Evolutionary conservation across 2,329 filamentous ascomycete genomes (phyloP).

Genomic region (Neocatenulostroma microsporum): DNA sequence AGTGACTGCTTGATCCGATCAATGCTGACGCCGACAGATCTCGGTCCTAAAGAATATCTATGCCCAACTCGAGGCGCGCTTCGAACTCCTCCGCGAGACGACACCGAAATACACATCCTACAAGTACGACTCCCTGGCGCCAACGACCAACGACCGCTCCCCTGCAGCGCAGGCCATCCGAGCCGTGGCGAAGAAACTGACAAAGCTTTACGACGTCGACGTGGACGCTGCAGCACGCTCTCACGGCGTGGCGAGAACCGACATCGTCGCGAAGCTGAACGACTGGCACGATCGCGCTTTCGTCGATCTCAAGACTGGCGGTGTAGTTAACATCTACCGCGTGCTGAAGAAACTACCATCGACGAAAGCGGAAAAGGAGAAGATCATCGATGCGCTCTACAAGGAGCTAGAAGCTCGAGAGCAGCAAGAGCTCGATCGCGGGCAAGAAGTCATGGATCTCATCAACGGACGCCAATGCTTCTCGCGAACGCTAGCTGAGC

Average conservation of each 20-base stretch:
- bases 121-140: slow-evolving; percentile 36
- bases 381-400: slow-evolving; percentile 43
- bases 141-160: slow-evolving; percentile 17
- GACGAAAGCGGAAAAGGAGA: slow-evolving; percentile 35
- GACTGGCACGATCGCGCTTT: slow-evolving; percentile 43
- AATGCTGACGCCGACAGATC: too few species aligned
- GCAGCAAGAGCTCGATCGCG: slow-evolving; percentile 45
- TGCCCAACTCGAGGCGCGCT: slow-evolving; percentile 54
- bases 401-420: slow-evolving; percentile 46
- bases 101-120: slow-evolving; percentile 53
- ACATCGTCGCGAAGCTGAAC: slow-evolving; percentile 50
- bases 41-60: slow-evolving; percentile 50
- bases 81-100: slow-evolving; percentile 48
- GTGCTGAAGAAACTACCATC: slow-evolving; percentile 43
- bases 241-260: slow-evolving; percentile 33
- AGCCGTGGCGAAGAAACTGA: slow-evolving; percentile 33
- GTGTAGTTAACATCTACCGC: slow-evolving; percentile 49
- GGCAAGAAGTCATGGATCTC: slow-evolving; percentile 45
- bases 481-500: slow-evolving; percentile 44
- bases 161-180: slow-evolving; percentile 41
- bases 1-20: neutral
- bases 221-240: slow-evolving; percentile 34
- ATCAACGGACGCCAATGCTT: slow-evolving; percentile 49
- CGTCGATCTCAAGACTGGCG: slow-evolving; percentile 46
- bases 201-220: slow-evolving; percentile 43